Percentiles rank a stretch among this genome's conserved stretches.
These are phyloP conservation scores for Leccinum broughii DNA, from an alignment of 768 basidiomycete species.

Conservation along the genomic window DNA sequence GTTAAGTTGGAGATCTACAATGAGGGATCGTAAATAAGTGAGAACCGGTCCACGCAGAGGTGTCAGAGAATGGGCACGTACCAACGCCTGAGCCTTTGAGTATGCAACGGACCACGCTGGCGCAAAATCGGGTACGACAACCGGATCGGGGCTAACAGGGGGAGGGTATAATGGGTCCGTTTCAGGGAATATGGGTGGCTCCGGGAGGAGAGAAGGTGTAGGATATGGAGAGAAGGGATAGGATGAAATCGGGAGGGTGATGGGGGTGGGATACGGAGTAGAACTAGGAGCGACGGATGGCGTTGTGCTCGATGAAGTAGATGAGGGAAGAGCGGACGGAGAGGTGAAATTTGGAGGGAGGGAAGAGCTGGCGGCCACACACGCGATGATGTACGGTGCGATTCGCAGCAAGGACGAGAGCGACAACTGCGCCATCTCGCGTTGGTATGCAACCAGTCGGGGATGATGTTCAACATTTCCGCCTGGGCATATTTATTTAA, in stretches of 20 bases:
- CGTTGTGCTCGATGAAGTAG: neutral
- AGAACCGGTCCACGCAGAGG: neutral
- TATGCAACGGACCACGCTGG: slow-evolving; percentile 60
- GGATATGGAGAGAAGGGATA: slow-evolving; percentile 62
- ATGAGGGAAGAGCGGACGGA: no score
- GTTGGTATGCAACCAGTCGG: no score
- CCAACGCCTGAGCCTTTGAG: slow-evolving; percentile 55
- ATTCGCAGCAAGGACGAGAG: slow-evolving; percentile 19
- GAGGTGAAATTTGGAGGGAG: neutral
- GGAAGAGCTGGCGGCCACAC: neutral
- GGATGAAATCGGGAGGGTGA: slow-evolving; percentile 40
- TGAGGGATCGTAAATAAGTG: no score
- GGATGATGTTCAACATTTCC: neutral
- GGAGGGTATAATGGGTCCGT: slow-evolving; percentile 61
- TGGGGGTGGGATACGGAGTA: neutral
- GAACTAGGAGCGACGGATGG: slow-evolving; percentile 5
- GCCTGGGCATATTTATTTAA: slow-evolving; percentile 5
- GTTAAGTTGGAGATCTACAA: slow-evolving; percentile 48
- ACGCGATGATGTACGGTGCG: slow-evolving; percentile 7
- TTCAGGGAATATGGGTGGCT: slow-evolving; percentile 52
- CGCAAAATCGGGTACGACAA: slow-evolving; percentile 46
- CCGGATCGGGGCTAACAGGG: slow-evolving; percentile 42
- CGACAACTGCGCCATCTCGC: slow-evolving; percentile 17
- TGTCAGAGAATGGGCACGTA: slow-evolving; percentile 27
- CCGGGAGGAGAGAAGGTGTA: slow-evolving; percentile 53